Base-by-base conservation (phyloP, 1,284 basidiomycete genomes). In the Rhodotorula mucilaginosa region DNA sequence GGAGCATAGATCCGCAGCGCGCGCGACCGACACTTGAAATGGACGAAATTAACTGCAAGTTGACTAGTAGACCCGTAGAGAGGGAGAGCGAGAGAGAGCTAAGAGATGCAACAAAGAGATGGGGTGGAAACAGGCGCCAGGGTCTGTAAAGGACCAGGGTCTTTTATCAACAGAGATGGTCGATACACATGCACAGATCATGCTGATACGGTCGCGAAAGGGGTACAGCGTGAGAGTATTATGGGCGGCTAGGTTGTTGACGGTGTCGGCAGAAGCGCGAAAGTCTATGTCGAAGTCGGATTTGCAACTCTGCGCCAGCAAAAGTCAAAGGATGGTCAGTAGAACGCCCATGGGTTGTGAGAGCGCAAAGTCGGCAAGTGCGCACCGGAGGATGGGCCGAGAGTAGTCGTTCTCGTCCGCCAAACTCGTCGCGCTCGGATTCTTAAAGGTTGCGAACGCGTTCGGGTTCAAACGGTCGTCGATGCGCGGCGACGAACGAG, bases 361-460 rank as follows among this genome's bases (percentile, higher is more conserved):
- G 29, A 21, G 7, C 16, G 5, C 21, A 8, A 26, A 8, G 6
- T 10, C 12, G 1, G n/a, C 16, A 21, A 31, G n/a, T 47, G 49
- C 71, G n/a, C 23, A 76, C 74, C 74, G 64, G 60, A 76, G 47
- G 49, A 76, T 67, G 48, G 70, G 66, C 21, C 70, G 54, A 51
- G 72, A 72, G 49, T 74, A 76, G 54, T 76, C 74, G 8, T 70
- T 34, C 31, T 72, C 74, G 54, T 76, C 74, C 2, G 57, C 73
- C 7, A 74, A 46, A 44, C 72, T 76, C 44, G 39, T 61, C 26
- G 66, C 62, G 29, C 69, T 70, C 19, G 31, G 59, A 18, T 65
- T 62, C 15, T 71, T 67, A 6, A 19, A 29, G 1, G 44, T n/a
- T 26, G 47, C 47, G 23, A 66, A 47, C 34, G 65, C 48, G n/a